A percentile compares a stretch with the other conserved stretches of the same genome.
Conservation (phyloP, 257 asterid species). For the Solanum medicagineum region DNA sequence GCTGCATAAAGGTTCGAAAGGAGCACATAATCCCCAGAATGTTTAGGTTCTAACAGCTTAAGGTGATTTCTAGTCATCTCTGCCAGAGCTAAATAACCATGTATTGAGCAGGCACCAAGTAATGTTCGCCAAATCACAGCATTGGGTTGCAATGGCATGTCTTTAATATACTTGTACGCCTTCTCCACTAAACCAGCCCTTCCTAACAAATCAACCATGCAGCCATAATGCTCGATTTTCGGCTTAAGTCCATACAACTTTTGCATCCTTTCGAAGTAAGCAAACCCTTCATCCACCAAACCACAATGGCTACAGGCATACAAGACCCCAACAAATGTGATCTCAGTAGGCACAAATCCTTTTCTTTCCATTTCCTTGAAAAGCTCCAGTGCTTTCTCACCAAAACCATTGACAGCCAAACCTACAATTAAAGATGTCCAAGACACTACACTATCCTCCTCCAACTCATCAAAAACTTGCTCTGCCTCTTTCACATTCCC, state of each 20-base stretch:
- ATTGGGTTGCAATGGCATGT: conserved; percentile 62
- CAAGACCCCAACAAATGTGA: conserved; percentile 64
- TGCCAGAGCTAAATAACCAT: conserved; percentile 39
- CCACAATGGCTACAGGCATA: conserved; percentile 91
- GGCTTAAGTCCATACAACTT: conserved; percentile 37
- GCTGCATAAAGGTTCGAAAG: conserved; percentile 78
- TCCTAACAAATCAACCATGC: conserved; percentile 79
- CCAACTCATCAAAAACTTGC: conserved; percentile 46
- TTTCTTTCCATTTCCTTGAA: conserved; percentile 46
- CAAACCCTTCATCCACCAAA: conserved; percentile 56
- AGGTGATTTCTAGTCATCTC: conserved; percentile 45
- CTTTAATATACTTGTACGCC: conserved; percentile 47
- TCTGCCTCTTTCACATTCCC: conserved; percentile 54
- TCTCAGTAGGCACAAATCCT: conserved; percentile 44
- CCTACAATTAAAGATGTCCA: conserved; percentile 70
- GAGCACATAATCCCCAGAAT: conserved; percentile 69
- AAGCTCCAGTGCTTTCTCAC: conserved; percentile 48
- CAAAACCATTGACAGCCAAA: conserved; percentile 68
- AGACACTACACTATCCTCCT: conserved; percentile 49
- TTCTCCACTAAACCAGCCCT: conserved; percentile 58
- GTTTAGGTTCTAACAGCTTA: conserved; percentile 47
- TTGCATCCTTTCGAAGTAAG: conserved; percentile 50
- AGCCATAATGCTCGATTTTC: conserved; percentile 71
- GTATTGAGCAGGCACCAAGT: conserved; percentile 57
- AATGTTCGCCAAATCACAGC: conserved; percentile 80